Base-by-base conservation (phyloP, 2,329 filamentous ascomycete genomes). In the Aspergillus spinulosporus region DNA sequence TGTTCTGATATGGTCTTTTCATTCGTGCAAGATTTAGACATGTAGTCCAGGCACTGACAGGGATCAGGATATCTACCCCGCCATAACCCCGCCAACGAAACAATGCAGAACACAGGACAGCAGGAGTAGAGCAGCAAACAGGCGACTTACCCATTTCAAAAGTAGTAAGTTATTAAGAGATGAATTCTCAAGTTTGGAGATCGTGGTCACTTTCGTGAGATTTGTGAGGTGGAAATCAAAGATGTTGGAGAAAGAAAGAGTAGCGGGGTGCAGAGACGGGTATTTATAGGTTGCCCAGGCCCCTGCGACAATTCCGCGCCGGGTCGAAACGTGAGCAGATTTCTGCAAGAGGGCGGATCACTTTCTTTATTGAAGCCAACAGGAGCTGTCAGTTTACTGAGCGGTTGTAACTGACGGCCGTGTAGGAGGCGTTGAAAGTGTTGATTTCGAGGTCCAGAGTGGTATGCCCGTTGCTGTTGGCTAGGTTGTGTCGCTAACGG, bases 261-360 rank as follows among this genome's bases (percentile, higher is more conserved):
- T 47, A 39, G n/a, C 40, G 44, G 43, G 43, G 40, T 45, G 32
- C n/a, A 26, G 47, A 47, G 28, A 5, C 54, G 43, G 51, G 55
- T 61, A 52, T 57, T 66, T 67, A 66, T 68, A 66, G 57, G 58
- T 28, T 21, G 52, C 31, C 31, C 45, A 28, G 31, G 21, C 44
- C 34, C 21, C 28, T 32, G 31, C 32, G 28, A 43, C 43, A 48
- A 48, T 40, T 34, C 52, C 44, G 29, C 39, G n/a, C 46, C 36
- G 34, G 32, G 14, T 37, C 12, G 2, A 46, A 47, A 55, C 32
- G 7, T 64, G 65, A 65, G 67, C 61, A 62, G 50, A 68, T 67
- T 66, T 65, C 62, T 67, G 66, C 58, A 63, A 51, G 43, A 14
- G 28, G 53, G 48, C 48, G 34, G 48, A 42, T 52, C 49, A 32